These are phyloP conservation scores for Trichoderma sp. DNA, from an alignment of 2,329 filamentous ascomycete genomes.

Conservation along the genomic window DNA sequence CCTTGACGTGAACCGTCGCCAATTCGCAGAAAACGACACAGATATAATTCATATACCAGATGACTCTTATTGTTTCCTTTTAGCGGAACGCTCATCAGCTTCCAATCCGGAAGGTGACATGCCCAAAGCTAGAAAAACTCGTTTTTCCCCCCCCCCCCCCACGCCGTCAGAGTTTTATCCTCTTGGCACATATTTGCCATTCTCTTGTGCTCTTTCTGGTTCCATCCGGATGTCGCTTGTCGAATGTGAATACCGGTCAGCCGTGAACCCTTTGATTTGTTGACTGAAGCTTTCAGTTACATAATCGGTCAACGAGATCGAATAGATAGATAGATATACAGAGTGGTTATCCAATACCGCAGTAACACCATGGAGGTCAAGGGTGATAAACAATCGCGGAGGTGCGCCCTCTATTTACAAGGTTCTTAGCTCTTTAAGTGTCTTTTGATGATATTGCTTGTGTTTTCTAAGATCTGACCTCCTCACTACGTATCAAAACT, in stretches of 20 bases:
- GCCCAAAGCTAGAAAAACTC: not conserved
- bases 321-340: no score
- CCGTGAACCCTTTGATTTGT: not conserved
- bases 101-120: not conserved
- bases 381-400: not conserved
- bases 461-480: not conserved
- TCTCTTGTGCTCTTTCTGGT: not conserved
- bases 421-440: not conserved
- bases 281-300: no score
- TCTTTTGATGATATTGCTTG: not conserved
- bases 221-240: not conserved
- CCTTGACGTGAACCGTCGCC: not conserved
- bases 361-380: no score
- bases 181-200: not conserved
- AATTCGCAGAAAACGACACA: not conserved
- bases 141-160: not conserved
- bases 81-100: not conserved
- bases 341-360: no score
- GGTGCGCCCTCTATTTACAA: not conserved
- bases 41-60: not conserved
- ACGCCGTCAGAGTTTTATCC: not conserved
- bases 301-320: no score
- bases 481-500: not conserved
- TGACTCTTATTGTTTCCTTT: not conserved
- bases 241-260: not conserved